These are phyloP conservation scores for Xerocomellus dryophilus DNA, from an alignment of 768 basidiomycete species.

Conservation along the genomic window DNA sequence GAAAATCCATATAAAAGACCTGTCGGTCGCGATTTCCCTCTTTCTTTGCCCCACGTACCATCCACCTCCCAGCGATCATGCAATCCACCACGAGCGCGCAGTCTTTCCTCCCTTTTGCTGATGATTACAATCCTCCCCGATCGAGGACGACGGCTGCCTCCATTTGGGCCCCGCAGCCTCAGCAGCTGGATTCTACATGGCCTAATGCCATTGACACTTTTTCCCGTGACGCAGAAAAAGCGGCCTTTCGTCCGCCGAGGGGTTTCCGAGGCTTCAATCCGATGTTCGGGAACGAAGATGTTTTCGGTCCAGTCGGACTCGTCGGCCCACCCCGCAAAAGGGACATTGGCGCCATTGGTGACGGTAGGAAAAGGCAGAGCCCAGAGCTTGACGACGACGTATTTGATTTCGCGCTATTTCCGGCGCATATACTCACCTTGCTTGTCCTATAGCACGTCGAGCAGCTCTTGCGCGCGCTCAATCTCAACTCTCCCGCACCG, in stretches of 20 bases:
- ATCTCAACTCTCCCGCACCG: constrained; percentile 73
- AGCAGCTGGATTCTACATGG: constrained; percentile 65
- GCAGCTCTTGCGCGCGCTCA: constrained; percentile 73
- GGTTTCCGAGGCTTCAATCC: constrained; percentile 21
- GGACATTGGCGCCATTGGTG: constrained; percentile 72
- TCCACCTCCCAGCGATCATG: constrained; percentile 31
- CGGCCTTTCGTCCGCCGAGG: constrained; percentile 32
- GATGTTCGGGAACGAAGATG: constrained; percentile 49
- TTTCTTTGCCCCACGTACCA: constrained; percentile 43
- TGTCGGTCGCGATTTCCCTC: constrained; percentile 28
- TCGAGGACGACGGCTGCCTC: constrained; percentile 48
- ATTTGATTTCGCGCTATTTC: constrained; percentile 22
- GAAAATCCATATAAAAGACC: constrained; percentile 36
- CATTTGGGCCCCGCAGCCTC: constrained; percentile 84
- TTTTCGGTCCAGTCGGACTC: constrained; percentile 56
- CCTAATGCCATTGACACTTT: constrained; percentile 63
- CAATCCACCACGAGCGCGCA: constrained; percentile 24
- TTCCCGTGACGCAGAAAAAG: constrained; percentile 47
- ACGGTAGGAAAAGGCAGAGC: constrained; percentile 65
- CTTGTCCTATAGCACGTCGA: constrained; percentile 60
- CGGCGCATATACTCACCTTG: constrained; percentile 32
- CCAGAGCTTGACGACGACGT: constrained; percentile 53
- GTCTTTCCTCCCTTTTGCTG: constrained; percentile 34
- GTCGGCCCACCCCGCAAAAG: constrained; percentile 40
- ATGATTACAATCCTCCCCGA: constrained; percentile 40